phyloP scores from a whole-genome alignment of 257 asterid species.

The Catharanthus roseus region DNA sequence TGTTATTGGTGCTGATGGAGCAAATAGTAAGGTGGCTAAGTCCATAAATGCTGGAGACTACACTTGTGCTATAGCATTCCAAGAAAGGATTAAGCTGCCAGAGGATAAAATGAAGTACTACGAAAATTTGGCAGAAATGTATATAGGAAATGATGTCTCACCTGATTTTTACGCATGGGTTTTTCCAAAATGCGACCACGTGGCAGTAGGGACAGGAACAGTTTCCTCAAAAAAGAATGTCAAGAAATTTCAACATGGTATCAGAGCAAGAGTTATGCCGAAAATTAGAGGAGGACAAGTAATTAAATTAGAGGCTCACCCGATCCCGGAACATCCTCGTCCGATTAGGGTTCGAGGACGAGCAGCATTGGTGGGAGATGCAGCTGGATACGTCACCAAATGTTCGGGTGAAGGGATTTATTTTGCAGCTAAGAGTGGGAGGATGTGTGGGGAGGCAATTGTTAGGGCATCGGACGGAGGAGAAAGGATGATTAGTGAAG shows the following conservation, averaged over 20 bases:
- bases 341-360: conserved; percentile 57
- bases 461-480: conserved; percentile 66
- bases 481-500: conserved; percentile 46
- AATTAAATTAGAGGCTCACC: conserved; percentile 81
- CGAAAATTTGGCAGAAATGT: conserved; percentile 75
- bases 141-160: conserved; percentile 69
- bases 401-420: conserved; percentile 87
- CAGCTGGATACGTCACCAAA: conserved; percentile 82
- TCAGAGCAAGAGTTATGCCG: conserved; percentile 32
- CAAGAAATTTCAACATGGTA: conserved; percentile 45
- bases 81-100: conserved; percentile 60
- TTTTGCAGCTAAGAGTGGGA: conserved; percentile 75
- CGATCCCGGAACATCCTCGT: conserved; percentile 80
- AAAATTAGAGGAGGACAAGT: conserved; percentile 51
- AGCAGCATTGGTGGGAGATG: conserved; percentile 74
- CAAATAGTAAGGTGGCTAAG: conserved; percentile 77
- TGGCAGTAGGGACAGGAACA: conserved; percentile 80
- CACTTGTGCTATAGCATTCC: conserved; percentile 71
- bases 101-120: conserved; percentile 68
- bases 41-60: conserved; percentile 67
- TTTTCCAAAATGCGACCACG: conserved; percentile 86
- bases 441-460: conserved; percentile 75
- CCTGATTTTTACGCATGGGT: conserved; percentile 94
- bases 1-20: conserved; percentile 81
- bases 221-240: conserved; percentile 40